phyloP scores from a whole-genome alignment of 371 early-diverging fungal species.

The Mucor indicus region DNA sequence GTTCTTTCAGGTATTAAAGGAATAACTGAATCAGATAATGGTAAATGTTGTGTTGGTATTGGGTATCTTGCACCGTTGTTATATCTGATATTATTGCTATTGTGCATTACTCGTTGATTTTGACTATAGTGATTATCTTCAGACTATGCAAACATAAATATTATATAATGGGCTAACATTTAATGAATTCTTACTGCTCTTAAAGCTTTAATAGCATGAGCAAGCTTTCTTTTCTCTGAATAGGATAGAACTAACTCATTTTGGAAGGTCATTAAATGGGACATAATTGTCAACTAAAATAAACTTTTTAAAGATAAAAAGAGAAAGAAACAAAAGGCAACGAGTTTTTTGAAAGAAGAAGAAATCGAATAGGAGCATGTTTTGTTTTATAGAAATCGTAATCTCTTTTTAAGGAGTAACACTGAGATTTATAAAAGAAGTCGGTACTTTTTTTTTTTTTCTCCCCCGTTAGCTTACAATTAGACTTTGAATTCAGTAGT shows the following conservation, averaged over 20 bases:
- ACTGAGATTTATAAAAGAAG: too few species aligned
- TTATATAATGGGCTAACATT: not conserved
- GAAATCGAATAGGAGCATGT: too few species aligned
- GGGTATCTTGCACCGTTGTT: conserved; percentile 9
- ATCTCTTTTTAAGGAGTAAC: too few species aligned
- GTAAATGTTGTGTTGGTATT: not conserved
- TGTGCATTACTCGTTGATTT: not conserved
- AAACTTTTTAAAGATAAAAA: too few species aligned
- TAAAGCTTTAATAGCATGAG: conserved; percentile 22
- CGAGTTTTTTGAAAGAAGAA: too few species aligned
- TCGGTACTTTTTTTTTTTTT: too few species aligned
- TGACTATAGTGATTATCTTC: conserved; percentile 3
- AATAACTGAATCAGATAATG: conserved; percentile 5
- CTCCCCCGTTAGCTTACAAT: too few species aligned
- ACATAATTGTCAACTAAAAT: too few species aligned
- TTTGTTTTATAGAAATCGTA: too few species aligned
- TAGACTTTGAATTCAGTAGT: too few species aligned
- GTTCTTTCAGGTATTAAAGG: conserved; percentile 28
- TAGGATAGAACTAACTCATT: conserved; percentile 16
- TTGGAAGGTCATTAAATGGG: conserved; percentile 12
- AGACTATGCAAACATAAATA: conserved; percentile 1
- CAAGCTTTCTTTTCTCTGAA: conserved; percentile 29
- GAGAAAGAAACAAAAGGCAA: too few species aligned
- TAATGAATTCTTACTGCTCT: conserved; percentile 13
- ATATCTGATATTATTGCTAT: not conserved